phyloP scores from a whole-genome alignment of 1,284 basidiomycete genomes.

The Pterula multifida region DNA sequence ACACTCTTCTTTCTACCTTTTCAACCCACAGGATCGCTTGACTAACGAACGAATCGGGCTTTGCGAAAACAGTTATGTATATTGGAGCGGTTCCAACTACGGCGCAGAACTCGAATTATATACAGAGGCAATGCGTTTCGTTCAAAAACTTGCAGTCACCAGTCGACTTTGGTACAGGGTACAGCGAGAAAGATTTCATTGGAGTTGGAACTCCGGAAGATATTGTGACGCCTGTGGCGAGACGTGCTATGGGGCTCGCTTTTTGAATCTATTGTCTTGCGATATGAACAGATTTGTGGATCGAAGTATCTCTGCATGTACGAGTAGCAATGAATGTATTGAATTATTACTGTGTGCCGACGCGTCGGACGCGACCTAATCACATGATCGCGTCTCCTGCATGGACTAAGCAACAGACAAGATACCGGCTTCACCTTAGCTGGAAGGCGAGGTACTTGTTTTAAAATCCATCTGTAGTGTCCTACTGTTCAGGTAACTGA shows the following conservation, averaged over 20 bases:
- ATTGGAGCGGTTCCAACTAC: slow-evolving; percentile 72
- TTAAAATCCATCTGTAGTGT: too few relatives aligned
- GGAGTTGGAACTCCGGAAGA: slow-evolving; percentile 40
- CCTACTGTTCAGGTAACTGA: too few relatives aligned
- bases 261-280: too few relatives aligned
- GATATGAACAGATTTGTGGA: too few relatives aligned
- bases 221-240: slow-evolving; percentile 31
- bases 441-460: too few relatives aligned
- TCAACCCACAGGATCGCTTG: neutral
- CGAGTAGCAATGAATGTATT: too few relatives aligned
- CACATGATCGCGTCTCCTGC: too few relatives aligned
- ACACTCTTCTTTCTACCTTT: neutral
- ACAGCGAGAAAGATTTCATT: slow-evolving; percentile 29
- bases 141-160: slow-evolving; percentile 40
- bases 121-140: slow-evolving; percentile 24
- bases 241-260: slow-evolving; percentile 41
- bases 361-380: too few relatives aligned
- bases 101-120: slow-evolving; percentile 34
- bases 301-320: too few relatives aligned
- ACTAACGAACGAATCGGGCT: neutral
- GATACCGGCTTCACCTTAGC: too few relatives aligned
- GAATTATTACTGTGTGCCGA: too few relatives aligned
- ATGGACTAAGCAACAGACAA: too few relatives aligned
- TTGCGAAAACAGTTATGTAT: slow-evolving; percentile 38
- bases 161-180: slow-evolving; percentile 61